Evolutionary conservation across 495 filamentous ascomycete species (phyloP), one percentile per base, ranked within the genome.

Genomic region (Penicillium coprophilum): DNA sequence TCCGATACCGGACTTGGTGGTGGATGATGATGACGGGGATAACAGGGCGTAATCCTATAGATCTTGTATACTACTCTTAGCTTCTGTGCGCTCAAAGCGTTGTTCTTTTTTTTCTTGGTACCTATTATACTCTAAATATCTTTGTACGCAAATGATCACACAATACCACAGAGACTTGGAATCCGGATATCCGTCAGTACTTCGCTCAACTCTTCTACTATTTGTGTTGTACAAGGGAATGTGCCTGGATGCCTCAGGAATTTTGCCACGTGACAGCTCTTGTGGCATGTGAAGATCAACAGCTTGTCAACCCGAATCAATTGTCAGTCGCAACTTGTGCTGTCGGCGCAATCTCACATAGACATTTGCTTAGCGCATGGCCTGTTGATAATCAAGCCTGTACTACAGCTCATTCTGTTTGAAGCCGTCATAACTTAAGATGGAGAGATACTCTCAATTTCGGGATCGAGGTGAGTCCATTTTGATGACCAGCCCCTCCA

Each of bases 391-490:
- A 46, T 38, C 46, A 31, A 39, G 41, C 31, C 43, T 21, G 8
- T 24, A 36, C 6, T 2, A 52, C 31, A 38, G 30, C 34, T 39
- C 49, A 27, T 51, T 39, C 15, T 30, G 34, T 15, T 10, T 11
- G 28, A 10, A 47, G 4, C 10, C 10, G n/a, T 23, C 23, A 51
- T 28, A 11, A 51, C 8, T 30, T 31, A 41, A 38, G 38, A 98
- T 98, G 94, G 94, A 98, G 82, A 97, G 96, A 72, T 97, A 91
- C 71, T 93, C 91, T 10, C 92, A 97, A 70, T 99, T 89, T 62
- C 87, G 94, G 53, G 94, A 99, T 76, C 84, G 90, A 84, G 94
- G 94, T 87, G 79, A 60, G 17, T 31, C 49, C 39, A 47, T 9
- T 24, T 13, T 46, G 48, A 21, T n/a, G 53, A 15, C 4, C 46